Percentiles rank a stretch among this genome's conserved stretches.
phyloP scores from a whole-genome alignment of 108 stramenopile genomes.

The Parmales sp. region DNA sequence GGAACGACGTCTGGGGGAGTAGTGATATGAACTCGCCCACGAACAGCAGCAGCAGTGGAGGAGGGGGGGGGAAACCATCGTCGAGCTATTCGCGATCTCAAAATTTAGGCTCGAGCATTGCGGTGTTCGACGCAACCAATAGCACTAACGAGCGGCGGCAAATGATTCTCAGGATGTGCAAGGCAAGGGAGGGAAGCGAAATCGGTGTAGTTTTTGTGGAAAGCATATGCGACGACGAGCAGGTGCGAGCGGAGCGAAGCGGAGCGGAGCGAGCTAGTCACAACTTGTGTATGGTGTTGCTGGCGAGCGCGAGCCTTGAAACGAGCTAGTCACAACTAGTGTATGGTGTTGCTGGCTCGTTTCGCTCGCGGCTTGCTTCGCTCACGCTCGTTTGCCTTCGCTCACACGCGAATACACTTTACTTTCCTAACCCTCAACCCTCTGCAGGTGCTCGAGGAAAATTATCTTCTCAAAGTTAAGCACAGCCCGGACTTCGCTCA shows the following conservation, averaged over 20 bases:
- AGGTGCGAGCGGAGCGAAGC: conserved; percentile 20
- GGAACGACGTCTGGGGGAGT: neutral
- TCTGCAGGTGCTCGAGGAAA: conserved; percentile 43
- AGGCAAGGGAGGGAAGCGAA: conserved; percentile 40
- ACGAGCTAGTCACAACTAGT: too few relatives aligned
- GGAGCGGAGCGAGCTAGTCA: neutral
- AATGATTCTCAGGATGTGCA: conserved; percentile 70
- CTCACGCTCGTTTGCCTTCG: too few relatives aligned
- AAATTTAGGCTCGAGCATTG: conserved; percentile 36
- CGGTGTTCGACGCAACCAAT: conserved; percentile 94
- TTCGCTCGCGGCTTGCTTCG: too few relatives aligned
- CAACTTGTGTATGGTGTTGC: too few relatives aligned
- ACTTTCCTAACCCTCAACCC: neutral
- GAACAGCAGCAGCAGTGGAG: neutral
- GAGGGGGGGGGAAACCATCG: neutral
- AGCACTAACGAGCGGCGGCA: conserved; percentile 65
- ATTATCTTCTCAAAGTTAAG: conserved; percentile 62
- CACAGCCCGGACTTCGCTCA: conserved; percentile 71
- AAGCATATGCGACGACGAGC: conserved; percentile 83
- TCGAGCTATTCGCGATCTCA: neutral
- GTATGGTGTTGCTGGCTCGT: too few relatives aligned
- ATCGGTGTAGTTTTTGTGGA: conserved; percentile 88
- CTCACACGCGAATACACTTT: neutral
- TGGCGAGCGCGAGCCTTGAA: too few relatives aligned
- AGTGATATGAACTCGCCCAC: conserved; percentile 1